phyloP scores from a whole-genome alignment of 208 protist species.

The Trypanosoma avium region DNA sequence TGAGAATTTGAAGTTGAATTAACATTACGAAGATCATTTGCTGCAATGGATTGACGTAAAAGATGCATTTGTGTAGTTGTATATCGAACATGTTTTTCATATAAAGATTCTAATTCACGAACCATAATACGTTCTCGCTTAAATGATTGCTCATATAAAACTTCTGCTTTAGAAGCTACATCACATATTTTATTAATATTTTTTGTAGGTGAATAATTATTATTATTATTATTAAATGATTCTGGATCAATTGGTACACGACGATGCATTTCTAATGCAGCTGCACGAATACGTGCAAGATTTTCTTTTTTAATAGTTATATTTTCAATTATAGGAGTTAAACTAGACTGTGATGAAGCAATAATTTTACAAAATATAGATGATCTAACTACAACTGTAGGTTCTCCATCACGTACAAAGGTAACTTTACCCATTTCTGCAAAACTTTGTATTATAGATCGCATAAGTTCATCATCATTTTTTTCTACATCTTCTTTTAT shows the following conservation, averaged over 20 bases:
- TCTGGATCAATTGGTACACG: not conserved
- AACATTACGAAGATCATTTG: not conserved
- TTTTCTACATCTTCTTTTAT: not conserved
- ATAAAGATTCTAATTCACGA: slow-evolving; percentile 16
- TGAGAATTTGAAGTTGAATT: not conserved
- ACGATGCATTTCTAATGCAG: slow-evolving; percentile 6
- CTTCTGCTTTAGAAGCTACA: not conserved
- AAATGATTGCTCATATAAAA: slow-evolving; percentile 18
- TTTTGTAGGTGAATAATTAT: not conserved
- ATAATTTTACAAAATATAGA: slow-evolving; percentile 29
- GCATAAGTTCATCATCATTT: slow-evolving; percentile 5
- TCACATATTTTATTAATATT: not conserved
- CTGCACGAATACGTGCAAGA: slow-evolving; percentile 10
- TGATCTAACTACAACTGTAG: slow-evolving; percentile 8
- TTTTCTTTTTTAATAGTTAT: slow-evolving; percentile 12
- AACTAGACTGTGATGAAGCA: not conserved
- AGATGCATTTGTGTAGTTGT: not conserved
- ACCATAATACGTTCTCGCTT: slow-evolving; percentile 11
- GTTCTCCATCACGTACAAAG: slow-evolving; percentile 12
- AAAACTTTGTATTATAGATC: not conserved
- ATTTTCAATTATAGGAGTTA: not conserved
- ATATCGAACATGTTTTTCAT: slow-evolving; percentile 20
- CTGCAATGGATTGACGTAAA: not conserved
- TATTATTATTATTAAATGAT: not conserved
- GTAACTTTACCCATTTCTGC: slow-evolving; percentile 10